Percentiles rank a stretch among this genome's conserved stretches.
Evolutionary conservation across 2,329 filamentous ascomycete genomes (phyloP).

Genomic region (Aspergillus fructus): DNA sequence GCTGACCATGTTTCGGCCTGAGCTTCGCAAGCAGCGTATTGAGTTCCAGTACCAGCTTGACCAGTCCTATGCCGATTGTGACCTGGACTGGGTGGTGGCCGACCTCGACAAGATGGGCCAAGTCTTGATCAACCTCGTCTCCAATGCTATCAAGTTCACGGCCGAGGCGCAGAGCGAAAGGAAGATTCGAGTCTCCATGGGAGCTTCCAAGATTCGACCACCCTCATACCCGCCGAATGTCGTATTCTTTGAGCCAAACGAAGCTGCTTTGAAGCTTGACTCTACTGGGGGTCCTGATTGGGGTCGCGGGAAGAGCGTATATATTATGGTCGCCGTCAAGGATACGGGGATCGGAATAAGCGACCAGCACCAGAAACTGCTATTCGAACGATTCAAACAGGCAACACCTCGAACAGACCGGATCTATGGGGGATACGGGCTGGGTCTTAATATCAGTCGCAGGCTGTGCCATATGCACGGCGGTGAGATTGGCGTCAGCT

Average conservation of each 20-base stretch:
- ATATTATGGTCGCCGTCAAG: slow-evolving; percentile 69
- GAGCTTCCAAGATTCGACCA: slow-evolving; percentile 48
- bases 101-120: slow-evolving; percentile 75
- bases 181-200: slow-evolving; percentile 54
- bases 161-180: slow-evolving; percentile 26
- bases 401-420: slow-evolving; percentile 73
- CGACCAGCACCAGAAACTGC: slow-evolving; percentile 67
- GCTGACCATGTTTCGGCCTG: slow-evolving; percentile 76
- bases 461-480: slow-evolving; percentile 79
- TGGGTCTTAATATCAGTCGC: slow-evolving; percentile 76
- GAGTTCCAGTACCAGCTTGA: slow-evolving; percentile 64
- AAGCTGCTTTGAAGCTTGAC: slow-evolving; percentile 25
- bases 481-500: slow-evolving; percentile 72
- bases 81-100: slow-evolving; percentile 64
- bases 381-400: slow-evolving; percentile 79
- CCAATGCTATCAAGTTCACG: slow-evolving; percentile 82
- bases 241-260: slow-evolving; percentile 30
- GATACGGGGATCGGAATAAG: slow-evolving; percentile 76
- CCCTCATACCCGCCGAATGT: slow-evolving; percentile 41
- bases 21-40: slow-evolving; percentile 69
- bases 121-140: slow-evolving; percentile 76
- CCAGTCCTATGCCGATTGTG: slow-evolving; percentile 57
- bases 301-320: slow-evolving; percentile 59
- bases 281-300: slow-evolving; percentile 48
- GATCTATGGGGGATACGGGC: slow-evolving; percentile 74